These are phyloP conservation scores for Limnanthes douglasii DNA, from an alignment of 345 rosid species.

Conservation along the genomic window DNA sequence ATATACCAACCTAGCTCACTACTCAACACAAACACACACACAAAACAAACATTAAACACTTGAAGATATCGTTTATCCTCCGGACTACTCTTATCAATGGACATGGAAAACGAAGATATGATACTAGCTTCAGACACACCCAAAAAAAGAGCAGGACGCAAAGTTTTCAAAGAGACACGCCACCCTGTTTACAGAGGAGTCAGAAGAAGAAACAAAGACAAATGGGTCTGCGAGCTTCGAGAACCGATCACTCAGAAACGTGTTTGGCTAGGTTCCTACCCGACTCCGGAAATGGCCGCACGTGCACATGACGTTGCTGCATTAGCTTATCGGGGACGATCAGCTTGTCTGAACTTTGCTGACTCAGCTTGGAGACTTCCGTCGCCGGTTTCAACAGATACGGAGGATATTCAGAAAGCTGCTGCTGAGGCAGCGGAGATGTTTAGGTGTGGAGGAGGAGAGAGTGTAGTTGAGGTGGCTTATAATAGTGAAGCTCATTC, in stretches of 20 bases:
- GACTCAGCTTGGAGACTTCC: conserved; percentile 77
- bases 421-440: too few relatives aligned
- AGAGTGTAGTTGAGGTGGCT: too few relatives aligned
- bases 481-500: too few relatives aligned
- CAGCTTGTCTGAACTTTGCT: conserved; percentile 82
- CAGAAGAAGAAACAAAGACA: conserved; percentile 46
- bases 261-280: conserved; percentile 81
- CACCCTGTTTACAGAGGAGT: conserved; percentile 86
- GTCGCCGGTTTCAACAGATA: conserved; percentile 36
- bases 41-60: too few relatives aligned
- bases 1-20: too few relatives aligned
- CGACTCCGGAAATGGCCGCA: conserved; percentile 78
- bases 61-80: too few relatives aligned
- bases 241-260: conserved; percentile 75
- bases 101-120: too few relatives aligned
- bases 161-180: conserved; percentile 74
- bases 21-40: too few relatives aligned
- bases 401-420: conserved; percentile 61
- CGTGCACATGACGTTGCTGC: conserved; percentile 92
- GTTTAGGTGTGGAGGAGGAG: too few relatives aligned
- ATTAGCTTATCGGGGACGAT: conserved; percentile 50
- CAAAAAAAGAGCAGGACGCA: conserved; percentile 67
- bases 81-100: too few relatives aligned
- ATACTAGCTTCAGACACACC: conserved; percentile 53
- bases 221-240: conserved; percentile 89